Base-by-base conservation (phyloP, 495 filamentous ascomycete genomes). In the Daldinia loculata region DNA sequence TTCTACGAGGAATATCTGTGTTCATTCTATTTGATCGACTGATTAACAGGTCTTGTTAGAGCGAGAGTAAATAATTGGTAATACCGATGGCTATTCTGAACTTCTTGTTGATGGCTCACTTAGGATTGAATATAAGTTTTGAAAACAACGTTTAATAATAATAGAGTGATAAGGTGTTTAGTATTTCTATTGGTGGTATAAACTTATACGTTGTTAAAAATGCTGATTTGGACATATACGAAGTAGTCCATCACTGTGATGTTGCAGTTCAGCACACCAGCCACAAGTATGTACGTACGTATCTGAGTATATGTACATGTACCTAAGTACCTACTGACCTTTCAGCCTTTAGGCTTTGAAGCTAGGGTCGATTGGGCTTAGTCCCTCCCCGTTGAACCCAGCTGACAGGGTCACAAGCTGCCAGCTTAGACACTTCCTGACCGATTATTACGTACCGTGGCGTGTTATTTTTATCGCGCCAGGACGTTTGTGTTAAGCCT, bases 391-490 rank as follows among this genome's bases (percentile, higher is more conserved):
- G 56, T 56, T 56, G 12, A 29, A 30, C 38, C 52, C 38, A 43
- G 52, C 17, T 63, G 59, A 69, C 66, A 63, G 59, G 59, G 41
- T 69, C 41, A 63, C 53, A 63, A 30, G 52, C 41, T 66, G 56
- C 56, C 36, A 60, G 14, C 50, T 27, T 12, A 17, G 32, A 29
- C 19, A 12, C 30, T 27, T 32, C 29, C 19, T 59, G 27, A 34
- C 15, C 29, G 22, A n/a, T 55, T 51, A 61, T 51, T 68, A 58
- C 48, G 51, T 71, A 52, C 22, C 22, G 34, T 38, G 59, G 60
- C 50, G 36, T 50, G 58, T 61, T 34, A 15, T 61, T 57, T 41
- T 67, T 56, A 30, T 72, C 70, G 64, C 64, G 61, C 61, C 56
- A 60, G 59, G 51, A 17, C 27, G 51, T 69, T 65, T 61, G 24